Evolutionary conservation across 164 flowering plant genomes (phyloP), one percentile per base, ranked within the genome.

Genomic region (Stephania japonica): DNA sequence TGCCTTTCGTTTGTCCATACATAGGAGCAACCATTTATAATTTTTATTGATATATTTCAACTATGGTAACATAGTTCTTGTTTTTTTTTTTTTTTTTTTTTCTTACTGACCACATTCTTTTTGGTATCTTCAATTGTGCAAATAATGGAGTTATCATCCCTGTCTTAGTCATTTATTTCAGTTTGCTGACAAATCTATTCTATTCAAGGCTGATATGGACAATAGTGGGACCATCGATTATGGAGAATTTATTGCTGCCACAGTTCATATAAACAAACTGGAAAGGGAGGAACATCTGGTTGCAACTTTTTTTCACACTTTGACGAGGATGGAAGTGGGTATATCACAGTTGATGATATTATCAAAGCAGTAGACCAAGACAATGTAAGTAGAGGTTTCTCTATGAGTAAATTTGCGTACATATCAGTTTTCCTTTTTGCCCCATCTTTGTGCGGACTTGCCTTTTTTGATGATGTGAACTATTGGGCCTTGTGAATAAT

Each of bases 341-440:
- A 89, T 73, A 93, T 93, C 65, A 93, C 98, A 19, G 88, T 89
- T 59, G 98, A 93, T 61, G 98, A 93, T 74, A 81, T 93, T 27
- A 93, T 93, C 81, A 87, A 75, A 84, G 98, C 91, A 84, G 98
- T 91, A 72, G 97, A 93, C 84, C 96, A 93, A 90, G 91, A 93
- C 79, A 93, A 91, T 81, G 98, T 93, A 80, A 82, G 92, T 75
- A 38, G 7, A 70, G 47, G 62, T 41, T 14, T 42, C 8, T 25
- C 5, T 49, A 44, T 16, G 14, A 24, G 18, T 7, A 38, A 14
- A n/a, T 26, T 38, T 18, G 12, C 32, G 11, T 21, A 25, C 4
- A 61, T 6, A 16, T 23, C 32, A 64, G 67, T 26, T 19, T 61
- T 21, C 64, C 18, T 64, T 64, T 64, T 11, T 64, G 5, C 13